A percentile compares a stretch with the other conserved stretches of the same genome.
These are phyloP conservation scores for Candida boleticola DNA, from an alignment of 805 yeast species.

Conservation along the genomic window DNA sequence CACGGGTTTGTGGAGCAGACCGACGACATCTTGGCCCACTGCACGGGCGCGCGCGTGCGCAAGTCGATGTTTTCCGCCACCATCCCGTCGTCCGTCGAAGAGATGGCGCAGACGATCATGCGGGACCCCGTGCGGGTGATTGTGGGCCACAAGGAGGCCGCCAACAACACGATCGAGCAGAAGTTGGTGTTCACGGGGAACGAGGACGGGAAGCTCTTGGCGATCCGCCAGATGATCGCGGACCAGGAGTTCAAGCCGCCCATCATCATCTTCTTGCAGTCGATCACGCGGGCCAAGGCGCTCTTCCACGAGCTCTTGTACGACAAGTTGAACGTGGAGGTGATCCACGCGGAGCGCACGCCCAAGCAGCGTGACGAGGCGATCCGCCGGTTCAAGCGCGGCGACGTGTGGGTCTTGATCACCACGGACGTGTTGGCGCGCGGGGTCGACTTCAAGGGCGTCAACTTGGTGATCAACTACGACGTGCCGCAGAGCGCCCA, in stretches of 20 bases:
- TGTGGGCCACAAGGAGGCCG: constrained; percentile 93
- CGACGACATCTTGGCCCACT: constrained; percentile 70
- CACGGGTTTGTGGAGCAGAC: constrained; percentile 86
- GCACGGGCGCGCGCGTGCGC: constrained; percentile 50
- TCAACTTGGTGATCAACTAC: constrained; percentile 89
- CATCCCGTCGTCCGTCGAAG: constrained; percentile 89
- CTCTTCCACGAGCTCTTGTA: constrained; percentile 88
- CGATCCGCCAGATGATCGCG: constrained; percentile 83
- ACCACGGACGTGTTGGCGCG: constrained; percentile 95
- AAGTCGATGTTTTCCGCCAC: constrained; percentile 94
- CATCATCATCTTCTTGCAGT: constrained; percentile 85
- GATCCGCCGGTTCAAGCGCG: constrained; percentile 79
- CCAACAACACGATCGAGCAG: constrained; percentile 80
- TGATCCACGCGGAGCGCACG: constrained; percentile 92
- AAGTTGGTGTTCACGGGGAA: constrained; percentile 81
- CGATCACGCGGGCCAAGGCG: constrained; percentile 92
- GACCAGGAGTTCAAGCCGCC: constrained; percentile 90
- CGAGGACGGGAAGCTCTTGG: constrained; percentile 93
- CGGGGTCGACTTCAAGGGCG: constrained; percentile 97
- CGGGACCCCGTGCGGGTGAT: constrained; percentile 79
- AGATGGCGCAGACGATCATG: constrained; percentile 83
- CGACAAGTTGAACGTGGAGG: constrained; percentile 91
- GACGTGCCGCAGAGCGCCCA: constrained; percentile 95
- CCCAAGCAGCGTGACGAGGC: constrained; percentile 82
- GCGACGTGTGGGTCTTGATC: constrained; percentile 93